Evolutionary conservation across 257 asterid species (phyloP), one percentile per base, ranked within the genome.

Genomic region (Solanum stenotomum): DNA sequence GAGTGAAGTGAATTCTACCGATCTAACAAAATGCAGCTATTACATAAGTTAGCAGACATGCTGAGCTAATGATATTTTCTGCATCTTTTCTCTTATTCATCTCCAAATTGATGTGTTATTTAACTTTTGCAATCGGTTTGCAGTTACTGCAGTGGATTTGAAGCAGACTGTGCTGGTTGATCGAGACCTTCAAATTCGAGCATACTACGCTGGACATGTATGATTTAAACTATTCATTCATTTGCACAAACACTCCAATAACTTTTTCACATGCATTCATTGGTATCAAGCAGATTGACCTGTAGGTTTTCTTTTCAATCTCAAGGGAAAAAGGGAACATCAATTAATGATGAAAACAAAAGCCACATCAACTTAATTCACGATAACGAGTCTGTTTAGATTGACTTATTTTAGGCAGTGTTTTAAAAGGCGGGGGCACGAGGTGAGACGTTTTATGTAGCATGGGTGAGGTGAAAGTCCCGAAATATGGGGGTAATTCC

Each of bases 131-230:
- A 78, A 74, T 85, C 85, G 83, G 27, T 46, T 65, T 91, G 89
- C 92, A 95, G 98, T 95, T 87, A 95, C 91, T 75, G 97, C 97
- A 12, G 97, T 97, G 90, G 98, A 97, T 90, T 88, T 97, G 91
- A 97, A 95, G 94, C 99, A 97, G 93, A 93, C 96, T 72, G 68
- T 95, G 89, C 96, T 93, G 89, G 98, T 96, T 83, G 98, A 95
- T 87, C 88, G 93, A 82, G 97, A 95, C 83, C 94, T 97, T 78
- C 98, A 95, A 90, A 96, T 95, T 87, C 95, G 98, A 85, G 98
- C 99, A 87, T 95, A 96, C 91, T 96, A 97, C 84, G 99, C 99
- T 40, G 99, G 99, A 85, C 99, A 97, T 92, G 99, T 96, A 92
- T 86, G 94, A 44, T 85, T 86, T 72, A 86, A 49, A n/a, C 72